Evolutionary conservation across 1,284 basidiomycete species (phyloP).

Genomic region (Sporisorium iseilematis-ciliati): DNA sequence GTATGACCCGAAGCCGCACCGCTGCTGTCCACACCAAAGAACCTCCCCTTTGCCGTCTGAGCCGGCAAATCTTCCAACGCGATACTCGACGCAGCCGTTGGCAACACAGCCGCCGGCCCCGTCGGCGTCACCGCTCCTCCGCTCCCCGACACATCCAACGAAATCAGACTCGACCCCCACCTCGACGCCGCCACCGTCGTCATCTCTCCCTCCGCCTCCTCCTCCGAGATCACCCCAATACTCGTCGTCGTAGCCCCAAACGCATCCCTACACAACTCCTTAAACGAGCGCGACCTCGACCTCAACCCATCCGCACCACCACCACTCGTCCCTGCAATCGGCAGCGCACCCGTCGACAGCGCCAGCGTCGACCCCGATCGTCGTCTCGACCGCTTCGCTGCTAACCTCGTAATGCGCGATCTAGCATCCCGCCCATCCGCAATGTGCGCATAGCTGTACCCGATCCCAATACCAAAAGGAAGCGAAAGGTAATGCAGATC

Average conservation of each 20-base stretch:
- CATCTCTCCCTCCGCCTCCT: slow-evolving; percentile 31
- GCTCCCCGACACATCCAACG: slow-evolving; percentile 23
- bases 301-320: slow-evolving; percentile 29
- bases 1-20: slow-evolving; percentile 23
- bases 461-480: slow-evolving; percentile 50
- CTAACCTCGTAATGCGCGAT: slow-evolving; percentile 23
- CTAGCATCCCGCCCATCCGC: slow-evolving; percentile 29
- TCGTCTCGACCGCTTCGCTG: slow-evolving; percentile 16
- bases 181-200: slow-evolving; percentile 24
- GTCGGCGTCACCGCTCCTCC: slow-evolving; percentile 38
- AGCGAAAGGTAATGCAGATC: slow-evolving; percentile 47
- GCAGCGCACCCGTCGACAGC: slow-evolving; percentile 36
- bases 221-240: slow-evolving; percentile 31
- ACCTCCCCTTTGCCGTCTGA: slow-evolving; percentile 26
- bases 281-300: slow-evolving; percentile 43
- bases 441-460: slow-evolving; percentile 46
- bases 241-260: slow-evolving; percentile 18
- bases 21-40: slow-evolving; percentile 25
- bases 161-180: slow-evolving; percentile 30
- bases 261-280: slow-evolving; percentile 41
- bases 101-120: slow-evolving; percentile 9
- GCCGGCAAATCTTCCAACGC: slow-evolving; percentile 30
- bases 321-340: slow-evolving; percentile 22
- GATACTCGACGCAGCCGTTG: slow-evolving; percentile 13
- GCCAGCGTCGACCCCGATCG: slow-evolving; percentile 17